Evolutionary conservation across 2,329 filamentous ascomycete genomes (phyloP).

Genomic region (Venturia aucupariae): DNA sequence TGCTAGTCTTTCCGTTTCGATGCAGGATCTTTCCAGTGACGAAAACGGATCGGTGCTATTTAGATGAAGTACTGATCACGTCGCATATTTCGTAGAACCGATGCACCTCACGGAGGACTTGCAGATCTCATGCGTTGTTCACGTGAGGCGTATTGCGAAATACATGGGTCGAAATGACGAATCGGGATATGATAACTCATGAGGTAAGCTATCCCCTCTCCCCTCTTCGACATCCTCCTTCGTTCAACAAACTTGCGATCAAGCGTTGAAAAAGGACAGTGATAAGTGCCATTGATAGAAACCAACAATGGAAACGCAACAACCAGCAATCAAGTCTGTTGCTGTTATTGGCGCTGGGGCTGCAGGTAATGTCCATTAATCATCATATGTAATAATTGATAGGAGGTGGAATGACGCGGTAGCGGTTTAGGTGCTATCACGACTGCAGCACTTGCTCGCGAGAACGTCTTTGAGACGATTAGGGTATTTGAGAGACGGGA

Average conservation of each 20-base stretch:
- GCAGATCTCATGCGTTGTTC: too few relatives aligned
- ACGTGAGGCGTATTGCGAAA: neutral
- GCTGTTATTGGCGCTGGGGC: slow-evolving; percentile 7
- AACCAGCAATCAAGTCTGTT: neutral
- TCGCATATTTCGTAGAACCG: too few relatives aligned
- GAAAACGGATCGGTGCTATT: neutral
- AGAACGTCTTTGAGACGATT: neutral
- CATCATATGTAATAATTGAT: neutral
- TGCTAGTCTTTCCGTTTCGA: neutral
- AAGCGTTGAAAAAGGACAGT: neutral
- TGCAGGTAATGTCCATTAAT: neutral
- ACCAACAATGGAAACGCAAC: neutral
- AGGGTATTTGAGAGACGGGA: neutral
- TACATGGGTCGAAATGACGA: neutral
- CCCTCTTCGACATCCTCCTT: neutral
- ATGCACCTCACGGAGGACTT: too few relatives aligned
- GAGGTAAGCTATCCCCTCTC: neutral
- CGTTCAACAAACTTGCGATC: neutral
- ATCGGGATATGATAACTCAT: neutral
- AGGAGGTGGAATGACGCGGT: neutral
- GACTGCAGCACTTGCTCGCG: neutral
- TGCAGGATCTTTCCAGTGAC: neutral
- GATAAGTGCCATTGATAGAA: too few relatives aligned
- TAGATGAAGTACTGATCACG: neutral
- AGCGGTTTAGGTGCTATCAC: neutral